These are phyloP conservation scores for Poa pratensis DNA, from an alignment of 176 grass and related monocot species.

Conservation along the genomic window DNA sequence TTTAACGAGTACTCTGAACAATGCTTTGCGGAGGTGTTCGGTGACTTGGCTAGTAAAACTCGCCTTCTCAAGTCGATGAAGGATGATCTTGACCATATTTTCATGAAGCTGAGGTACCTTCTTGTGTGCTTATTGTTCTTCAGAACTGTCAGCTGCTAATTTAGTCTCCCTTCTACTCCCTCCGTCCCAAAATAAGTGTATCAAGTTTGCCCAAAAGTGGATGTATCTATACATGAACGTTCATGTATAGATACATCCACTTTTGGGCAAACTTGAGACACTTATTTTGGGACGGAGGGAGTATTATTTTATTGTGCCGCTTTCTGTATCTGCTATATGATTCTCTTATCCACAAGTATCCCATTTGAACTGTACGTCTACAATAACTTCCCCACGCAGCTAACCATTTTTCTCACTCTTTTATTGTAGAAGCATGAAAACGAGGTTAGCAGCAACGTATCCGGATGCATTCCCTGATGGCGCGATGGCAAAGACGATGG, in stretches of 20 bases:
- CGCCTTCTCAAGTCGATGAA: constrained; percentile 84
- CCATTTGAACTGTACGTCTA: neutral
- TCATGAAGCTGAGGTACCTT: constrained; percentile 68
- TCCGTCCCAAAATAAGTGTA: no score
- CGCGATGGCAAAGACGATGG: constrained; percentile 49
- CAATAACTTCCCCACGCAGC: neutral
- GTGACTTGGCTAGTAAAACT: constrained; percentile 78
- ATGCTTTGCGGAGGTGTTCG: constrained; percentile 77
- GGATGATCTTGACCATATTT: constrained; percentile 88
- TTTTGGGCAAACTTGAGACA: no score
- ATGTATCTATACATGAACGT: no score
- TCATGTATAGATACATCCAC: no score
- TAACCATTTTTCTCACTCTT: constrained; percentile 8
- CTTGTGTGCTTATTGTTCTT: neutral
- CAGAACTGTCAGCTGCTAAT: neutral
- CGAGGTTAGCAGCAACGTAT: constrained; percentile 78
- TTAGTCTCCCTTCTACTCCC: neutral
- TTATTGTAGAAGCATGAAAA: constrained; percentile 72
- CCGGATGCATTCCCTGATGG: constrained; percentile 87
- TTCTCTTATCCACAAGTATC: constrained; percentile 6
- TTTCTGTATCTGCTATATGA: neutral
- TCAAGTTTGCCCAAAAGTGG: no score
- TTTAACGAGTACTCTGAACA: constrained; percentile 88
- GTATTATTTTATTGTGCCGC: neutral
- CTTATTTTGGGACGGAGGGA: no score